A percentile compares a stretch with the other conserved stretches of the same genome.
Conservation (phyloP, 108 stramenopile genomes). For the Conticribra weissflogii region DNA sequence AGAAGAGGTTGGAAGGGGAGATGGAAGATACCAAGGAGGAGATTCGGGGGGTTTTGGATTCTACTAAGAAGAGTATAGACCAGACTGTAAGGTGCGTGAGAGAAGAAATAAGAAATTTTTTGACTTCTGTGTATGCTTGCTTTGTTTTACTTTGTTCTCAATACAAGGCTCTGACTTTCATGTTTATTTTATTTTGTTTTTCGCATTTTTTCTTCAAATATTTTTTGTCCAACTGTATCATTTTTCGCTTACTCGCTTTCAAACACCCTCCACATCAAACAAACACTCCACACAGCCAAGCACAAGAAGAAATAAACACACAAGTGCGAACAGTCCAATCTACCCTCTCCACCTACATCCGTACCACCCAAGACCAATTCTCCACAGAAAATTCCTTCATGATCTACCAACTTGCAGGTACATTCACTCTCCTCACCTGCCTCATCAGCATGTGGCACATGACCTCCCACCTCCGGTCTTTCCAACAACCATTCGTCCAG, state of each 20-base stretch:
- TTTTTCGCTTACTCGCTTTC: background rate
- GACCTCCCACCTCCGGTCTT: constrained; percentile 82
- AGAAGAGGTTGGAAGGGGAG: constrained; percentile 62
- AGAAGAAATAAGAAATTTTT: no score
- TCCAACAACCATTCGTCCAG: constrained; percentile 87
- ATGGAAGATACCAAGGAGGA: constrained; percentile 51
- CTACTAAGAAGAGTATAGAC: constrained; percentile 30
- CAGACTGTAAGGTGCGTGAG: constrained; percentile 27
- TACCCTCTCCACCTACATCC: constrained; percentile 52
- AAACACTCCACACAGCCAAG: constrained; percentile 3
- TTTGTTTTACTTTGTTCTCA: constrained; percentile 6
- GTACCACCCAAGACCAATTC: constrained; percentile 89
- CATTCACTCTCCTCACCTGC: constrained; percentile 86
- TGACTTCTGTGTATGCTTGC: background rate
- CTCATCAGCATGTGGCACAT: constrained; percentile 94
- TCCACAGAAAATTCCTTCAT: constrained; percentile 92
- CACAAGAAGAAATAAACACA: constrained; percentile 35
- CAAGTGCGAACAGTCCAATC: constrained; percentile 40
- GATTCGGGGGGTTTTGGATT: constrained; percentile 28
- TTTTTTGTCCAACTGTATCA: no score
- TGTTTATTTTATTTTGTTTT: no score
- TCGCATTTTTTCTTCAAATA: no score
- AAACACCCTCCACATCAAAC: constrained; percentile 3
- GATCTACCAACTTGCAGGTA: constrained; percentile 91
- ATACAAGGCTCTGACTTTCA: no score